phyloP scores from a whole-genome alignment of 306 rosid genomes.

The Trichosanthes cucumerina region DNA sequence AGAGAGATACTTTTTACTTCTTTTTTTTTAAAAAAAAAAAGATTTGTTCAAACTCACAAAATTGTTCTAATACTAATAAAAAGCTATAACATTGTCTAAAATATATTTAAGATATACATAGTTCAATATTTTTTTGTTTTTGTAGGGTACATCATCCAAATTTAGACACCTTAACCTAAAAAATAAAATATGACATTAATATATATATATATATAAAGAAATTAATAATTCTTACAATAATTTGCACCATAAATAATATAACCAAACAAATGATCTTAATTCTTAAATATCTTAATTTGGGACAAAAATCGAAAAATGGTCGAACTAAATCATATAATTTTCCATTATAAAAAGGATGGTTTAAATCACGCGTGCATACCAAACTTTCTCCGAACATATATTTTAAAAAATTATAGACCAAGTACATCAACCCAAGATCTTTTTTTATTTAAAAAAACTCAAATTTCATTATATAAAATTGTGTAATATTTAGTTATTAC shows the following conservation, averaged over 20 bases:
- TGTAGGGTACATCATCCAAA: not conserved
- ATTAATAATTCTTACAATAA: not conserved
- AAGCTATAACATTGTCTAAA: not conserved
- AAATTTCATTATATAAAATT: not conserved
- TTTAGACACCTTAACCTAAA: not conserved
- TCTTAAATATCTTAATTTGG: not conserved
- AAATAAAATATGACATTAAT: not conserved
- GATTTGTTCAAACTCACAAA: not conserved
- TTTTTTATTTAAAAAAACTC: not conserved
- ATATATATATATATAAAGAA: not conserved
- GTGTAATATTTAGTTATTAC: not conserved
- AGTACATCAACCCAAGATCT: not conserved
- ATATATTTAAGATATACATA: not conserved
- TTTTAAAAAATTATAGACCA: not conserved
- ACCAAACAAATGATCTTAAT: not conserved
- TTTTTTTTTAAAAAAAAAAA: no score
- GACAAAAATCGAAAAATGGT: not conserved
- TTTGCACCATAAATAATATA: not conserved
- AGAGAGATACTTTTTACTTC: not conserved
- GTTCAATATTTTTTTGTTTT: not conserved
- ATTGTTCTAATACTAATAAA: no score
- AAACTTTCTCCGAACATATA: not conserved
- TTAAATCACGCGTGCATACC: not conserved
- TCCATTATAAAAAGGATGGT: not conserved
- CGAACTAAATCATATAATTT: not conserved